phyloP scores from a whole-genome alignment of 75 land plant species.

The Isoetes taiwanensis region DNA sequence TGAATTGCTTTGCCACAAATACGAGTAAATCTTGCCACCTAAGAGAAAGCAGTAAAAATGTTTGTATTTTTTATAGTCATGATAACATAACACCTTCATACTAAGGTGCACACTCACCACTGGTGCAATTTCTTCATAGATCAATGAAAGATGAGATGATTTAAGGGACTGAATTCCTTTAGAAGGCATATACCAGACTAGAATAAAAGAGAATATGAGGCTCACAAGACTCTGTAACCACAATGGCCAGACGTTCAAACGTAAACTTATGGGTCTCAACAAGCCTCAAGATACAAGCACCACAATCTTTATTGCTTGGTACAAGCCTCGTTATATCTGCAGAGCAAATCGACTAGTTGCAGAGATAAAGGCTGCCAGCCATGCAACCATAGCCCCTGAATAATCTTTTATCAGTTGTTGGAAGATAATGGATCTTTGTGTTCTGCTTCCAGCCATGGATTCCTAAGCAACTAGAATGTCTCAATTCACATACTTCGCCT shows the following conservation, averaged over 20 bases:
- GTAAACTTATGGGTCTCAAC: too few species aligned
- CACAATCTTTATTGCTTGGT: background rate
- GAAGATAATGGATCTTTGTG: background rate
- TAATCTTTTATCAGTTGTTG: constrained; percentile 6
- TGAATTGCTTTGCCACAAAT: constrained; percentile 15
- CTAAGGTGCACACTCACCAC: constrained; percentile 1
- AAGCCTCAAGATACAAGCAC: too few species aligned
- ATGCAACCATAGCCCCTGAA: constrained; percentile 1
- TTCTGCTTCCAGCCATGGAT: background rate
- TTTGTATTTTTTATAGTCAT: background rate
- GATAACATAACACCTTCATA: background rate
- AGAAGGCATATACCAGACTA: constrained; percentile 14
- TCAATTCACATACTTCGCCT: too few species aligned
- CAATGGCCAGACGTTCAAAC: background rate
- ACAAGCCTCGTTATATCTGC: background rate
- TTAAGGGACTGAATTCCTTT: constrained; percentile 11
- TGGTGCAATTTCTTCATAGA: constrained; percentile 15
- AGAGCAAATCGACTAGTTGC: constrained; percentile 5
- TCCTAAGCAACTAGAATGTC: background rate
- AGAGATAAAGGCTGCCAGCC: constrained; percentile 5
- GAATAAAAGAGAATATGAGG: constrained; percentile 11
- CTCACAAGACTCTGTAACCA: constrained; percentile 14
- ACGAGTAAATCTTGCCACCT: constrained; percentile 8
- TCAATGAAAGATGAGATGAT: constrained; percentile 5
- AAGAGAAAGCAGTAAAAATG: background rate